phyloP scores from a whole-genome alignment of 2,329 filamentous ascomycete genomes.

The Fonsecaea monophora region DNA sequence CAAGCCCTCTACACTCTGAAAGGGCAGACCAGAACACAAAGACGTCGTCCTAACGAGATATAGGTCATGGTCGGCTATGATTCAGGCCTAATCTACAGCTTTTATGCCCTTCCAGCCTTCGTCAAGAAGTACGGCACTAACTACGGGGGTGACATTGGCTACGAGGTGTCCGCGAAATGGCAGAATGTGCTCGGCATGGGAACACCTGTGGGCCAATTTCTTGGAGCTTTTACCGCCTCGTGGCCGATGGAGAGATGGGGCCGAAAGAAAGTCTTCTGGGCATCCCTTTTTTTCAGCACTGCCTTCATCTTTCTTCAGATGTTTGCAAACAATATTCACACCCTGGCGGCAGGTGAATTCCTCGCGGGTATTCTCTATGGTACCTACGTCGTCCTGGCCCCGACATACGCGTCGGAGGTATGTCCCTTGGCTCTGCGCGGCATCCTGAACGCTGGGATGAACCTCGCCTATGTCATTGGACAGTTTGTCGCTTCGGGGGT shows the following conservation, averaged over 20 bases:
- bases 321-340: slow-evolving; percentile 47
- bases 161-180: slow-evolving; percentile 63
- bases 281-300: slow-evolving; percentile 59
- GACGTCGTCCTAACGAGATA: neutral
- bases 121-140: slow-evolving; percentile 42
- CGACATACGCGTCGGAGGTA: slow-evolving; percentile 44
- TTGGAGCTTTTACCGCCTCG: slow-evolving; percentile 72
- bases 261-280: slow-evolving; percentile 69
- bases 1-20: neutral
- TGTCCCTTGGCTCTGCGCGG: slow-evolving; percentile 39
- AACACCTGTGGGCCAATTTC: slow-evolving; percentile 67
- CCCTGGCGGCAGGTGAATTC: slow-evolving; percentile 45
- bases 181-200: slow-evolving; percentile 64
- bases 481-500: slow-evolving; percentile 44
- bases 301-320: slow-evolving; percentile 48
- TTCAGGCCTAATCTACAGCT: slow-evolving; percentile 41
- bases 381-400: slow-evolving; percentile 53
- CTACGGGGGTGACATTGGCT: slow-evolving; percentile 44
- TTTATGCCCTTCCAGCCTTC: slow-evolving; percentile 43
- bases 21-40: neutral
- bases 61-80: slow-evolving; percentile 52
- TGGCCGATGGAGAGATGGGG: slow-evolving; percentile 69
- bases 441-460: slow-evolving; percentile 47
- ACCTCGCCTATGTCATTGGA: slow-evolving; percentile 50
- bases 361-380: slow-evolving; percentile 51